A percentile compares a stretch with the other conserved stretches of the same genome.
Conservation (phyloP, 805 yeast species). For the Dipodascus albidus region DNA sequence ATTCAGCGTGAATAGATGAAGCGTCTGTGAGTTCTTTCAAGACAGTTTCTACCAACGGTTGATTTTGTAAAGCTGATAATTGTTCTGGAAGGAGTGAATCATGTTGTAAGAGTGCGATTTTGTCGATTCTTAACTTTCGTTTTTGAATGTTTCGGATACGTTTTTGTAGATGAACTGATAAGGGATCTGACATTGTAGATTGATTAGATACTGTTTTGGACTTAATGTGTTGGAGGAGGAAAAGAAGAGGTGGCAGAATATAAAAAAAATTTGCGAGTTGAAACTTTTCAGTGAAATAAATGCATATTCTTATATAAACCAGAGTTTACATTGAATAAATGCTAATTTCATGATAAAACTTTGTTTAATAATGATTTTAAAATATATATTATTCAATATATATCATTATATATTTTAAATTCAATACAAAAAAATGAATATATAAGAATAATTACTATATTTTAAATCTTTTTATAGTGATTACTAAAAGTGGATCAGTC, state of each 20-base stretch:
- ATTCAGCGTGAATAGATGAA: conserved; percentile 14
- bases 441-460: neutral
- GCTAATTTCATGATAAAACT: too few relatives aligned
- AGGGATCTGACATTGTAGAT: conserved; percentile 7
- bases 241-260: neutral
- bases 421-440: neutral
- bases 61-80: conserved; percentile 21
- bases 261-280: neutral
- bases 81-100: conserved; percentile 26
- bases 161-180: conserved; percentile 16
- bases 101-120: conserved; percentile 23
- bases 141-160: conserved; percentile 28
- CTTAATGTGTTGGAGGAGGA: too few relatives aligned
- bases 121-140: conserved; percentile 26
- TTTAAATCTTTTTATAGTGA: neutral
- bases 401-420: too few relatives aligned
- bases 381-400: too few relatives aligned
- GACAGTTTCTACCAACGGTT: conserved; percentile 26
- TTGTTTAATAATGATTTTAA: too few relatives aligned
- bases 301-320: too few relatives aligned
- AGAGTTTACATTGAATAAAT: too few relatives aligned
- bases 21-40: conserved; percentile 25
- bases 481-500: neutral
- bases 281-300: neutral
- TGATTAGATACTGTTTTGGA: neutral